Base-by-base conservation (phyloP, 2,329 filamentous ascomycete genomes). In the Hymenoscyphus fructigenus region DNA sequence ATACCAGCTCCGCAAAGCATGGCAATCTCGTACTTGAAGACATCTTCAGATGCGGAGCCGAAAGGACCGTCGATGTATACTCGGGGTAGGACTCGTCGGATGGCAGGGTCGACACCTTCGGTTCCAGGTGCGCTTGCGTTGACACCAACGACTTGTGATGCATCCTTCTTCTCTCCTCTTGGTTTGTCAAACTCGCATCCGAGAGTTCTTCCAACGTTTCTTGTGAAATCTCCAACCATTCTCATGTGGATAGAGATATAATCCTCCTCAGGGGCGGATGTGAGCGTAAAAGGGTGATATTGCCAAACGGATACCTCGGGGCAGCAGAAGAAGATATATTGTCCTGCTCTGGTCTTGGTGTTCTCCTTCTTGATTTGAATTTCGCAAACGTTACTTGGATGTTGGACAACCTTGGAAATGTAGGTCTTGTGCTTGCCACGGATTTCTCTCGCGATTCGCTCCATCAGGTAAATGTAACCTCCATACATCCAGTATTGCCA, bases 321-420 rank as follows among this genome's bases (percentile, higher is more conserved):
- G 76, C 91, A 95, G 81, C 90, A 94, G 71, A 95, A 83, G 81
- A 94, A 94, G 73, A 96, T 94, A 80, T 95, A 95, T 83, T 92
- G 91, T 60, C 92, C 92, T 23, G 91, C 90, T 61, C 85, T 84
- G 2, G 91, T 92, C 82, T 89, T 92, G 56, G 91, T 93, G 78
- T 92, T 82, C 75, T 93, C 91, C 79, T 95, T 95, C 83, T 94
- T 93, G 80, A 96, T 93, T 80, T 95, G 92, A 67, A 96, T 93
- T 79, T 96, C 92, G 76, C 91, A 91, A 20, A 96, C 92, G 73
- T 93, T 92, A 81, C 90, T 92, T 7, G 91, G 91, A 77, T 96
- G 91, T 80, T 95, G 91, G 69, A 96, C 89, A 68, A 96, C 92
- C 80, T 95, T 95, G 69, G 90, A 92, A 66, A 96, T 91, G 76